These are phyloP conservation scores for Ettlia oleoabundans DNA, from an alignment of 139 green algal genomes.

Conservation along the genomic window DNA sequence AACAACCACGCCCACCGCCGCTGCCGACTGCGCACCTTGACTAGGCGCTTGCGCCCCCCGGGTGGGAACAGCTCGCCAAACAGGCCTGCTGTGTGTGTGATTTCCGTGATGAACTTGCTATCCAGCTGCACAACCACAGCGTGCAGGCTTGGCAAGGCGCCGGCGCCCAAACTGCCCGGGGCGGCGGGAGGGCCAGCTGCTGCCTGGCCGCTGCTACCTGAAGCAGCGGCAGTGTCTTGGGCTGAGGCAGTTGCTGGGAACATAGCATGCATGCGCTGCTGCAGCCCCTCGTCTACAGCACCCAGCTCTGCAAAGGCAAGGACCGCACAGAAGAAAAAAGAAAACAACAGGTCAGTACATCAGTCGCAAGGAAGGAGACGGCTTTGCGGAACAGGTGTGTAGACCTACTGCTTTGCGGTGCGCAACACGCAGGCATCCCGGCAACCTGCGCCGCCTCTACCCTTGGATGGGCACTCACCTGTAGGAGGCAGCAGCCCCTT, in stretches of 20 bases:
- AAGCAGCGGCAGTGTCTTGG: not conserved
- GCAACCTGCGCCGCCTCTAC: not conserved
- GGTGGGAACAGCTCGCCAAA: conserved; percentile 54
- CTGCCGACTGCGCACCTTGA: conserved; percentile 52
- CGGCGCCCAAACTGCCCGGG: not conserved
- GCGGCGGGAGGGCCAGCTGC: not conserved
- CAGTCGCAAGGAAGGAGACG: no score
- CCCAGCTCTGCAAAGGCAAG: conserved; percentile 24
- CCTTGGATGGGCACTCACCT: not conserved
- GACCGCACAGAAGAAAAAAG: not conserved
- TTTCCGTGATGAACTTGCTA: conserved; percentile 52
- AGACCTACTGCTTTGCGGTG: no score
- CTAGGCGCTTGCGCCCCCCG: conserved; percentile 39
- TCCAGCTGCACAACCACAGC: conserved; percentile 49
- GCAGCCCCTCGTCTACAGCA: conserved; percentile 20
- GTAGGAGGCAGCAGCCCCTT: conserved; percentile 25
- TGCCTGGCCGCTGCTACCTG: not conserved
- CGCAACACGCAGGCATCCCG: no score
- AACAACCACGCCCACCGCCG: no score
- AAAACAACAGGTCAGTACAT: no score
- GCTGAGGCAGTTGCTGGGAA: conserved; percentile 8
- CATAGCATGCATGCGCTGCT: conserved; percentile 7
- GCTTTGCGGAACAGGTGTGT: no score
- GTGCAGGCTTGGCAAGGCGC: conserved; percentile 33
- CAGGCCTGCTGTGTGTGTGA: conserved; percentile 42